Conservation (phyloP, 306 rosid genomes). For the Begonia masoniana region DNA sequence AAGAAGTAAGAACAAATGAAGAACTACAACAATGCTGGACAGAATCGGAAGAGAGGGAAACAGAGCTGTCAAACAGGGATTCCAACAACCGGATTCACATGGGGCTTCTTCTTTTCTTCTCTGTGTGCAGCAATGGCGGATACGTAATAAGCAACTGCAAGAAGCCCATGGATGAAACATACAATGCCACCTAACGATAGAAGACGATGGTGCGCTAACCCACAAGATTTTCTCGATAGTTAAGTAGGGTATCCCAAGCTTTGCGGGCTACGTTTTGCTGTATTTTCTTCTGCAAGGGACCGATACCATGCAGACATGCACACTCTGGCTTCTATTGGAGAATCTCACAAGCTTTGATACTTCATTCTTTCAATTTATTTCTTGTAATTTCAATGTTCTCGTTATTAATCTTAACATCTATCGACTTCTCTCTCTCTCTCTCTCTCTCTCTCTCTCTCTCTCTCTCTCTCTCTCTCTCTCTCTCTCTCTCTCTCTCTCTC, state of each 20-base stretch:
- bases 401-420: too few relatives aligned
- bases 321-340: too few relatives aligned
- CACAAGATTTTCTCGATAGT: slow-evolving; percentile 49
- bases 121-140: slow-evolving; percentile 26
- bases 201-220: slow-evolving; percentile 37
- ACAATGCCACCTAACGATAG: slow-evolving; percentile 64
- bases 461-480: too few relatives aligned
- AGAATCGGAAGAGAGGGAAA: not conserved
- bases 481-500: too few relatives aligned
- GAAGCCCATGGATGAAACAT: slow-evolving; percentile 64
- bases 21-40: not conserved
- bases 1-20: too few relatives aligned
- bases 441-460: too few relatives aligned
- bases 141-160: slow-evolving; percentile 38
- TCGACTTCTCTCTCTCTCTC: too few relatives aligned
- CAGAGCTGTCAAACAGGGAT: not conserved
- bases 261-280: slow-evolving; percentile 9
- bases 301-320: too few relatives aligned
- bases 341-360: too few relatives aligned
- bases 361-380: too few relatives aligned
- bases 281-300: too few relatives aligned
- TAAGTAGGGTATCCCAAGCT: slow-evolving; percentile 26
- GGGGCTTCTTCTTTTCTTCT: slow-evolving; percentile 20
- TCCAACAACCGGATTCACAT: not conserved
- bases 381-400: too few relatives aligned